Percentiles rank a stretch among this genome's conserved stretches.
These are phyloP conservation scores for Jackrogersella multiformis DNA, from an alignment of 495 filamentous ascomycete genomes.

Conservation along the genomic window DNA sequence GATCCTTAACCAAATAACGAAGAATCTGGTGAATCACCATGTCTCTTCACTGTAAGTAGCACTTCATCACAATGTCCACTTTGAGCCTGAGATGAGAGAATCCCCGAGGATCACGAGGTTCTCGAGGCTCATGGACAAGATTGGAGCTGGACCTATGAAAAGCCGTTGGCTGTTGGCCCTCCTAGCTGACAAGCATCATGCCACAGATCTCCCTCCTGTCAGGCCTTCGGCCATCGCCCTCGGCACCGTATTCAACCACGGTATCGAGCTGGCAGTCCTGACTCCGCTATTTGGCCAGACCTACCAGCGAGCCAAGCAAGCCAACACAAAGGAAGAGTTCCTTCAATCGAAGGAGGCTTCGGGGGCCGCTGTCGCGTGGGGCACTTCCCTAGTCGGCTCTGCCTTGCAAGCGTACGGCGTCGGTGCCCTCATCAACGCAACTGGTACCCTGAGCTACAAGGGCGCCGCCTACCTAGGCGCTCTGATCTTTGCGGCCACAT, in stretches of 20 bases:
- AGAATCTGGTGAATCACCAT: slow-evolving; percentile 52
- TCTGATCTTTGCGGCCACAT: slow-evolving; percentile 90
- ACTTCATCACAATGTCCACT: neutral
- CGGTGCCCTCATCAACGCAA: slow-evolving; percentile 93
- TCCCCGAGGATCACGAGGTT: neutral
- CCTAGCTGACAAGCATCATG: slow-evolving; percentile 32
- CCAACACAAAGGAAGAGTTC: slow-evolving; percentile 97
- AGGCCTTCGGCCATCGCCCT: slow-evolving; percentile 98
- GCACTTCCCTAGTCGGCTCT: slow-evolving; percentile 87
- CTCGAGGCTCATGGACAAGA: neutral
- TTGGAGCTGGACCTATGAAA: neutral
- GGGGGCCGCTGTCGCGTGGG: slow-evolving; percentile 87
- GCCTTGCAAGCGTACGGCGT: slow-evolving; percentile 94
- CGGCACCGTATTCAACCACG: slow-evolving; percentile 95
- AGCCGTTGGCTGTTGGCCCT: neutral
- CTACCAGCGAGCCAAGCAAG: slow-evolving; percentile 89
- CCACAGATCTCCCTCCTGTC: slow-evolving; percentile 88
- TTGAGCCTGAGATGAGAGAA: neutral
- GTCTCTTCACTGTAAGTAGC: slow-evolving; percentile 66
- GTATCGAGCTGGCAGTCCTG: slow-evolving; percentile 69
- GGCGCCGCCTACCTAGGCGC: slow-evolving; percentile 92
- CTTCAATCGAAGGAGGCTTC: slow-evolving; percentile 90
- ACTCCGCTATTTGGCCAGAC: slow-evolving; percentile 92
- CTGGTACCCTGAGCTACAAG: slow-evolving; percentile 93
- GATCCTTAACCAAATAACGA: neutral